Conservation (phyloP, 2,329 filamentous ascomycete genomes). For the Penicillium sp. region DNA sequence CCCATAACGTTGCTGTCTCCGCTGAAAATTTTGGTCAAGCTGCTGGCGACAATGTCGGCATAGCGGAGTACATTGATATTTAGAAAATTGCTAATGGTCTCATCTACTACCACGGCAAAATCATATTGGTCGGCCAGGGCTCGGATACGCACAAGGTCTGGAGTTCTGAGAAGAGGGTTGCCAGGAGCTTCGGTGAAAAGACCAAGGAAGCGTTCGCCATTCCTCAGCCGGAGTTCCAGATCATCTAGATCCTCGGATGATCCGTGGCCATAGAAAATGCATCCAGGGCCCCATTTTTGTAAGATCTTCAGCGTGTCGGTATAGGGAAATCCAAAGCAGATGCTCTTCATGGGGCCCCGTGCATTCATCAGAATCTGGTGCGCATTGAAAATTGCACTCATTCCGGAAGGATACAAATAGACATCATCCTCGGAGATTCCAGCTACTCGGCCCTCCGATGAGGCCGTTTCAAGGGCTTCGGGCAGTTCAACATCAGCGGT, state of each 20-base stretch:
- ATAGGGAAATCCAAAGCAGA: conserved; percentile 96
- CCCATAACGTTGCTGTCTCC: conserved; percentile 99
- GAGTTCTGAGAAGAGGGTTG: conserved; percentile 83
- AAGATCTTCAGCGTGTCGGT: conserved; percentile 94
- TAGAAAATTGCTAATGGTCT: conserved; percentile 94
- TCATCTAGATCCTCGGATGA: conserved; percentile 77
- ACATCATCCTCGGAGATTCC: conserved; percentile 82
- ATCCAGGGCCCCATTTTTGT: conserved; percentile 89
- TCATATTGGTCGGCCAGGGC: conserved; percentile 75
- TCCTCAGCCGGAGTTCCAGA: conserved; percentile 67
- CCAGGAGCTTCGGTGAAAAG: conserved; percentile 95
- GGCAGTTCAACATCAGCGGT: conserved; percentile 67
- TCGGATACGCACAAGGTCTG: conserved; percentile 79
- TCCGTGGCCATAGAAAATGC: conserved; percentile 80
- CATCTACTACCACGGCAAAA: conserved; percentile 89
- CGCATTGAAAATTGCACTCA: conserved; percentile 91
- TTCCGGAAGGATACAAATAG: conserved; percentile 82
- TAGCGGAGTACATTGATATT: conserved; percentile 90
- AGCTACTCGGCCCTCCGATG: conserved; percentile 35
- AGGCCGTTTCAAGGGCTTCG: conserved; percentile 52
- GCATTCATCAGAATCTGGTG: conserved; percentile 70
- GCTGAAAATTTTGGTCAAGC: conserved; percentile 94
- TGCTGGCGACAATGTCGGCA: conserved; percentile 90
- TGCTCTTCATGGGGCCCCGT: conserved; percentile 67
- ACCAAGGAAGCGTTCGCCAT: conserved; percentile 73